Evolutionary conservation across 139 green algal genomes (phyloP).

Genomic region (Volvox reticuliferus): DNA sequence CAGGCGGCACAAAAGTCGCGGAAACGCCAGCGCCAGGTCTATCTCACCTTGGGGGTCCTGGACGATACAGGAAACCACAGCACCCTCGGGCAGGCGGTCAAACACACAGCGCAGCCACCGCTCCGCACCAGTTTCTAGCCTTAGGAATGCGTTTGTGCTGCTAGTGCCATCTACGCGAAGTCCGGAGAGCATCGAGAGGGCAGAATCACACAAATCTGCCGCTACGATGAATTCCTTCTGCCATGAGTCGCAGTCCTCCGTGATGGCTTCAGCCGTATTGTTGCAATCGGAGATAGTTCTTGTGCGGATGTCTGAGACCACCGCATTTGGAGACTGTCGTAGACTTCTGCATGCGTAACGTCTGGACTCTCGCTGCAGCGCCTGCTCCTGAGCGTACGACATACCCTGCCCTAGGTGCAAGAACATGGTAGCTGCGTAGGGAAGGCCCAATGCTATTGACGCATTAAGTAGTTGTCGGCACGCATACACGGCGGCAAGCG

Average conservation of each 20-base stretch:
- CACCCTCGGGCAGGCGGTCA: neutral
- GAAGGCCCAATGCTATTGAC: constrained; percentile 39
- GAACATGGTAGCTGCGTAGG: constrained; percentile 62
- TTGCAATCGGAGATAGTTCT: neutral
- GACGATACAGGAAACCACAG: neutral
- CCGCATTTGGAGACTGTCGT: neutral
- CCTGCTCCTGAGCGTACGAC: constrained; percentile 60
- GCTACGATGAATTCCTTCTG: neutral
- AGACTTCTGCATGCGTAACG: neutral
- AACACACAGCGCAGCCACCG: neutral
- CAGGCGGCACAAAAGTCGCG: too few species aligned
- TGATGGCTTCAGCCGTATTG: neutral
- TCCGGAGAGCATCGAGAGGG: neutral
- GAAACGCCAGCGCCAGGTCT: neutral
- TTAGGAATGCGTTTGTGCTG: neutral
- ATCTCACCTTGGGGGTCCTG: neutral
- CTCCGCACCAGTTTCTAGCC: constrained; percentile 1
- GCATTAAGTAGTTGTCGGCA: constrained; percentile 39
- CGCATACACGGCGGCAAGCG: constrained; percentile 1
- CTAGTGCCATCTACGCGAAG: neutral
- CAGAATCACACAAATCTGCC: neutral
- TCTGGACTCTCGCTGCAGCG: constrained; percentile 21
- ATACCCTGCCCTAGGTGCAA: constrained; percentile 65
- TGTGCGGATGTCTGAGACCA: neutral
- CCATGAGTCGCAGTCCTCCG: neutral